A percentile compares a stretch with the other conserved stretches of the same genome.
Conservation (phyloP, 2,329 filamentous ascomycete species). For the Apiospora koreana region DNA sequence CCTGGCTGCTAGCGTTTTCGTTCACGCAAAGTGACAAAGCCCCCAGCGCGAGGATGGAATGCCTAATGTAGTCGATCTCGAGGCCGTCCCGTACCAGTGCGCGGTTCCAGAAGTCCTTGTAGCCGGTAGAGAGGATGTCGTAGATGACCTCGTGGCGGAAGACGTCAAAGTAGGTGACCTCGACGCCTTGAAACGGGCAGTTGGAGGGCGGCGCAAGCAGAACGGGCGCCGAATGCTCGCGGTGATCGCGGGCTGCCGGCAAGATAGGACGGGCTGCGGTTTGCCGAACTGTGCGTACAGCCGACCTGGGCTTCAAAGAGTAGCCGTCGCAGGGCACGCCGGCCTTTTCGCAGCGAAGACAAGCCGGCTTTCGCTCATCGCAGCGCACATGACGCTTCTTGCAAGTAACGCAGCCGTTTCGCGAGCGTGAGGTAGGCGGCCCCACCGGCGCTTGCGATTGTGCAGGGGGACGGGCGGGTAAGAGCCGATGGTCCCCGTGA, state of each 20-base stretch:
- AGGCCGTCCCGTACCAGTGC: neutral
- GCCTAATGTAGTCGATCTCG: neutral
- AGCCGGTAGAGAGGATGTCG: neutral
- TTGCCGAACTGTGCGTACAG: neutral
- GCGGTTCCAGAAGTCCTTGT: neutral
- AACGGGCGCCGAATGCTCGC: neutral
- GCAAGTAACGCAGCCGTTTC: neutral
- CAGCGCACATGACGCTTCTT: conserved; percentile 2
- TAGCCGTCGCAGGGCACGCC: neutral
- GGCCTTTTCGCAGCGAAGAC: neutral
- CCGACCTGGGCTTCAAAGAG: neutral
- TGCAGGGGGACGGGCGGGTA: neutral
- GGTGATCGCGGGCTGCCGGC: neutral
- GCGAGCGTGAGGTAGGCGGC: neutral
- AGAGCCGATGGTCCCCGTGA: neutral
- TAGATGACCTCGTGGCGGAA: neutral
- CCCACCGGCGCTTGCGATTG: neutral
- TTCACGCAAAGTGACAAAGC: neutral
- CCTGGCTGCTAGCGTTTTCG: neutral
- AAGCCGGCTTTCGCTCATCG: neutral
- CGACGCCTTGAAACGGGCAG: neutral
- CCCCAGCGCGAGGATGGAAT: neutral
- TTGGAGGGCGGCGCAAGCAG: neutral
- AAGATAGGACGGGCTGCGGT: neutral
- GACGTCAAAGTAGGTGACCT: neutral